phyloP scores from a whole-genome alignment of 2,329 filamentous ascomycete species.

The Aureobasidium sp. region DNA sequence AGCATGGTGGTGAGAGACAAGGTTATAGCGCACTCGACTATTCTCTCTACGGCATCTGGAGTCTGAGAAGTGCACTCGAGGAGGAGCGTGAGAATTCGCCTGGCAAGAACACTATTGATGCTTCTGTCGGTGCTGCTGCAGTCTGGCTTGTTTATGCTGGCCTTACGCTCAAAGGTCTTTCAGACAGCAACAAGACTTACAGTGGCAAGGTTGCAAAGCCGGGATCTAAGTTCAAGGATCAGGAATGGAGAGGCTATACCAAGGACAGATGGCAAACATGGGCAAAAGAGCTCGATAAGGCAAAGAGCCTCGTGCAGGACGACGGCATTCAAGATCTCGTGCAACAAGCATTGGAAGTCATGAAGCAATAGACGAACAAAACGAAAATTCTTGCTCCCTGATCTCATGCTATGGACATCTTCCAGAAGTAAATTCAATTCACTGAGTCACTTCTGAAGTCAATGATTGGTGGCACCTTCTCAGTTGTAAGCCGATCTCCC shows the following conservation, averaged over 20 bases:
- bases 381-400: too few relatives aligned
- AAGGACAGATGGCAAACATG: background rate
- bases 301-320: background rate
- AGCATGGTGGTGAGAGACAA: background rate
- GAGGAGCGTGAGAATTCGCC: background rate
- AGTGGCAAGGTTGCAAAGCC: background rate
- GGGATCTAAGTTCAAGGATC: background rate
- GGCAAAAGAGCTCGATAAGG: background rate
- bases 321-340: background rate
- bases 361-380: background rate
- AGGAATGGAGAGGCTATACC: background rate
- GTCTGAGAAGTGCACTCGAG: conserved; percentile 3
- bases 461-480: too few relatives aligned
- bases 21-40: background rate
- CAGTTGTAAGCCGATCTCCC: too few relatives aligned
- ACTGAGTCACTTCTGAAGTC: too few relatives aligned
- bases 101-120: background rate
- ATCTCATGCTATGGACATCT: too few relatives aligned
- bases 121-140: background rate
- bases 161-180: background rate
- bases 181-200: background rate
- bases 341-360: background rate
- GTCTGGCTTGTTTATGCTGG: conserved; percentile 5
- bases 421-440: background rate
- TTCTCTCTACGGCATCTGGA: conserved; percentile 5